Evolutionary conservation across 768 basidiomycete genomes (phyloP).

Genomic region (Tulasnella sp.): DNA sequence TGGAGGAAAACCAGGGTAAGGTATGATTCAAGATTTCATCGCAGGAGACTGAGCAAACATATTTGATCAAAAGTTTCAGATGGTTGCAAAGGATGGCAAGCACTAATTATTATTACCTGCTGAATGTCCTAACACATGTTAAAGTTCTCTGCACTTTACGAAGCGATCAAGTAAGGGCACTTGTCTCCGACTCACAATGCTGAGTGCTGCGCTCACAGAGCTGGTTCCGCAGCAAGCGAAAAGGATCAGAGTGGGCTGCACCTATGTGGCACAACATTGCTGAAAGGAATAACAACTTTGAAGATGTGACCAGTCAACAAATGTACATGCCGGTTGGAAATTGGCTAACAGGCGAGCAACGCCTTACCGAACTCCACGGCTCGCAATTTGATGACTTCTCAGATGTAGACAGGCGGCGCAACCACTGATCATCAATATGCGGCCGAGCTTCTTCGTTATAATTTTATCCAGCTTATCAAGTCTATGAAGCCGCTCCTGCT

Average conservation of each 20-base stretch:
- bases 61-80: not conserved
- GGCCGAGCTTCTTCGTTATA: constrained; percentile 2
- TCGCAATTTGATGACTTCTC: too few relatives aligned
- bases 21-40: not conserved
- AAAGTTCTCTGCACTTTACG: too few relatives aligned
- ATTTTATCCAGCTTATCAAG: not conserved
- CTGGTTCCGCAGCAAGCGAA: too few relatives aligned
- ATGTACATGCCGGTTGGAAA: constrained; percentile 11
- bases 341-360: not conserved
- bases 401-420: too few relatives aligned
- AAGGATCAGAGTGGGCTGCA: too few relatives aligned
- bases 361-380: not conserved
- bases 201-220: too few relatives aligned
- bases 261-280: not conserved
- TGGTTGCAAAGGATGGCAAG: constrained; percentile 11
- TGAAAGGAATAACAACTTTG: constrained; percentile 2
- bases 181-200: too few relatives aligned
- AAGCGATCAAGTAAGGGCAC: too few relatives aligned
- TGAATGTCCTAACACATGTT: too few relatives aligned
- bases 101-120: too few relatives aligned
- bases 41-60: not conserved
- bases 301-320: not conserved
- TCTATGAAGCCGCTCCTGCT: constrained; percentile 1
- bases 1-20: constrained; percentile 7
- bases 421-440: not conserved